Percentiles rank a stretch among this genome's conserved stretches.
Conservation (phyloP, 2,329 filamentous ascomycete species). For the Colletotrichum euphorbiae region DNA sequence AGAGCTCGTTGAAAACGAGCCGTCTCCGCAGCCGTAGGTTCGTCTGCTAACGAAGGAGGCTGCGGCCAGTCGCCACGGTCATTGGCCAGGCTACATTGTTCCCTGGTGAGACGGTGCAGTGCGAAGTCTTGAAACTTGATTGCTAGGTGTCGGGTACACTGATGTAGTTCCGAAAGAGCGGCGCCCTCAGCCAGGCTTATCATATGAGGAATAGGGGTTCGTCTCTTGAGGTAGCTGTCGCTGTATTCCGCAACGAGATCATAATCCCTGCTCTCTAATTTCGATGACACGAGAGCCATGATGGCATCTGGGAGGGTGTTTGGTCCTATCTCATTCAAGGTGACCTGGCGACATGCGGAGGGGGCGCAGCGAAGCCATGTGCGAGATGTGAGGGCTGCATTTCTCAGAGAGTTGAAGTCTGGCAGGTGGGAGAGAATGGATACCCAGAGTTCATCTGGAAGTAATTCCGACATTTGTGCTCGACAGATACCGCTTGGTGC, state of each 20-base stretch:
- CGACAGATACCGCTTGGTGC: too few relatives aligned
- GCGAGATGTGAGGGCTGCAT: slow-evolving; percentile 24
- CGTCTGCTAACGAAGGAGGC: neutral
- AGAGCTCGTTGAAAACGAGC: slow-evolving; percentile 32
- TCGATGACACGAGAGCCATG: slow-evolving; percentile 20
- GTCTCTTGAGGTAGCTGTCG: slow-evolving; percentile 25
- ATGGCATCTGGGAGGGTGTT: slow-evolving; percentile 18
- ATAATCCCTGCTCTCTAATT: neutral
- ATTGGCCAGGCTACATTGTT: slow-evolving; percentile 24
- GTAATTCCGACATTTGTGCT: neutral
- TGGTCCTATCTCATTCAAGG: slow-evolving; percentile 28
- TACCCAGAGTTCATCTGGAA: slow-evolving; percentile 34
- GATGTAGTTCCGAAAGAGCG: slow-evolving; percentile 7
- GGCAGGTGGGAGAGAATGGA: slow-evolving; percentile 25
- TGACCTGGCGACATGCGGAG: slow-evolving; percentile 32
- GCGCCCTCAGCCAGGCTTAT: slow-evolving; percentile 24
- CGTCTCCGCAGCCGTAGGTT: slow-evolving; percentile 10
- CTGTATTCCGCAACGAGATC: slow-evolving; percentile 19
- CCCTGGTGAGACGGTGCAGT: slow-evolving; percentile 13
- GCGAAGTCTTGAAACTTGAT: slow-evolving; percentile 18
- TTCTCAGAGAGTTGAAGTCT: slow-evolving; percentile 19
- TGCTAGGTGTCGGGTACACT: slow-evolving; percentile 12
- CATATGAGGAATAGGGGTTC: slow-evolving; percentile 10
- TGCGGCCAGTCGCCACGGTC: slow-evolving; percentile 30
- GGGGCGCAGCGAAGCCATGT: slow-evolving; percentile 29